Base-by-base conservation (phyloP, 768 basidiomycete genomes). In the Boletus subparvulus region DNA sequence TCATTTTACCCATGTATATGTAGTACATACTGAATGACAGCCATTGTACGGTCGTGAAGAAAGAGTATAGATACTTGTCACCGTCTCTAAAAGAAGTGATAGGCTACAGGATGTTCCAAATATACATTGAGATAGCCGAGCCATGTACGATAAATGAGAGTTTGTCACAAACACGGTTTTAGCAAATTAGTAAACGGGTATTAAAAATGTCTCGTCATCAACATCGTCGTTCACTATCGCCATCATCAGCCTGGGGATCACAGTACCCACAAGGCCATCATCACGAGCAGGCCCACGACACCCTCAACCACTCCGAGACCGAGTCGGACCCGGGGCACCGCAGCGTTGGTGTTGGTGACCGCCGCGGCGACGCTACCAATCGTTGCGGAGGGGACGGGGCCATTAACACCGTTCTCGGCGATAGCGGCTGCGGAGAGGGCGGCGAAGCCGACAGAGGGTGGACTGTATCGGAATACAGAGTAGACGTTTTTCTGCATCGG, bases 371-470 rank as follows among this genome's bases (percentile, higher is more conserved):
- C 77, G 0, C 79, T 71, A 2, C 84, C 87, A 48, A 87, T 79
- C 7, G 87, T 88, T 0, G 87, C 59, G 1, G 77, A 74, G 1
- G 88, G 87, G 0, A 80, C 74, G 0, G 62, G 11, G 0, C 75
- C 71, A 1, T 67, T 70, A 49, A 69, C 63, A 2, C 70, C 70
- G 16, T 72, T 72, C 54, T 56, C 24, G 14, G 70, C 64, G 28
- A 66, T 30, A 0, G 70, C 70, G 0, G 46, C 46, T 5, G 54
- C 55, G 0, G 82, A 78, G 36, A 82, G 74, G 3, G 65, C 63
- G 4, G 83, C 83, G 52, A 84, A 83, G 0, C 83, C 82, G 42
- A 84, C 71, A 0, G 78, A 69, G 1, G 83, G 63, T 0, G 83
- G 83, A 36, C 70, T 71, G 51, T 76, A 82, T 21, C 77, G 73